A percentile compares a stretch with the other conserved stretches of the same genome.
These are phyloP conservation scores for Monoraphidium neglectum DNA, from an alignment of 139 green algal species.

Conservation along the genomic window DNA sequence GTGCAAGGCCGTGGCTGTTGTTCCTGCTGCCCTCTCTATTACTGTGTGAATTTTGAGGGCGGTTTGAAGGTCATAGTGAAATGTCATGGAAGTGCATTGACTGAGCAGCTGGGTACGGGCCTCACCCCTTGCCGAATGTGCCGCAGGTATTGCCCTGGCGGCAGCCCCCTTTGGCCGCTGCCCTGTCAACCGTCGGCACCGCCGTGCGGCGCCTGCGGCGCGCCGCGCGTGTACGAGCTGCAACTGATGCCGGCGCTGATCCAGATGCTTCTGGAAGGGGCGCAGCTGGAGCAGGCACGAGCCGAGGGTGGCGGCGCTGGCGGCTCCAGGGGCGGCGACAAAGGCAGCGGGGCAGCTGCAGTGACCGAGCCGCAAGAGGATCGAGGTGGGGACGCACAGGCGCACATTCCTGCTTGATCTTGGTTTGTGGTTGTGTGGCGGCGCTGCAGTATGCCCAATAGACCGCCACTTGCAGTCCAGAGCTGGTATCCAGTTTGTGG, in stretches of 20 bases:
- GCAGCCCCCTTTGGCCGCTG: conserved; percentile 47
- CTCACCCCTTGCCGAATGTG: not conserved
- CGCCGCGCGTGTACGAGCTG: conserved; percentile 52
- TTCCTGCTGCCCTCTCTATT: not conserved
- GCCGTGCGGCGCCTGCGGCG: conserved; percentile 46
- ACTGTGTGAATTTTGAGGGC: not conserved
- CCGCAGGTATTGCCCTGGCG: conserved; percentile 45
- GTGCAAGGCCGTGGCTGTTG: not conserved
- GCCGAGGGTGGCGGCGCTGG: not conserved
- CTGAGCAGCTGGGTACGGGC: not conserved
- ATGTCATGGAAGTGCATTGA: not conserved
- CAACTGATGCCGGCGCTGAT: conserved; percentile 72
- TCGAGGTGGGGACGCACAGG: not conserved
- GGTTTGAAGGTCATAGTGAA: not conserved
- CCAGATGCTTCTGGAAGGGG: conserved; percentile 57
- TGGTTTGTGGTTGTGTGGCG: not conserved
- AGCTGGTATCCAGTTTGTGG: not conserved
- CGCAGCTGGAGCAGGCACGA: conserved; percentile 21
- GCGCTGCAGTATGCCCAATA: not conserved
- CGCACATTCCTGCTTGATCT: not conserved
- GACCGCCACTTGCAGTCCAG: not conserved
- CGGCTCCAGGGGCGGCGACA: not conserved
- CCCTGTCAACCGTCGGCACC: conserved; percentile 1
- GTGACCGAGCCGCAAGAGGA: not conserved
- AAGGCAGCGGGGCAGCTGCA: not conserved